Evolutionary conservation across 2,329 filamentous ascomycete genomes (phyloP).

Genomic region (Aspergillus sp.): DNA sequence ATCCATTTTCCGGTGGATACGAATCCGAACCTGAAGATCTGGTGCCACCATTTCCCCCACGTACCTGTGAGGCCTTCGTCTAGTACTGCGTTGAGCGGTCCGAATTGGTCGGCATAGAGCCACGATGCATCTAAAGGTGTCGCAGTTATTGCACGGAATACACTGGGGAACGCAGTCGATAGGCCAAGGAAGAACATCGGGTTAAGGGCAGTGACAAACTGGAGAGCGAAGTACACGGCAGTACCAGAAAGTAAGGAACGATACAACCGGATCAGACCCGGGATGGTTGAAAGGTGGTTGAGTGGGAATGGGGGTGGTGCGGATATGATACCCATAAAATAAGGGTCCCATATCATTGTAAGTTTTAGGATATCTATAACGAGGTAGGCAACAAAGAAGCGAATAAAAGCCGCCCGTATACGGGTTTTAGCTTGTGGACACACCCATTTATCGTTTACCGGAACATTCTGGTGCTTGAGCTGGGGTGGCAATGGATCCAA

Average conservation of each 20-base stretch:
- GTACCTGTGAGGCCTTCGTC: slow-evolving; percentile 74
- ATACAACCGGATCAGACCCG: slow-evolving; percentile 52
- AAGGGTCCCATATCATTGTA: slow-evolving; percentile 72
- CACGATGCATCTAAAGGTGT: slow-evolving; percentile 62
- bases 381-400: slow-evolving; percentile 61
- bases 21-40: slow-evolving; percentile 71
- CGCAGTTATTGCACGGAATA: slow-evolving; percentile 59
- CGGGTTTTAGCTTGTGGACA: slow-evolving; percentile 47
- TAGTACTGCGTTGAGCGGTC: slow-evolving; percentile 36
- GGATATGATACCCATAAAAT: slow-evolving; percentile 65
- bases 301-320: slow-evolving; percentile 44
- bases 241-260: slow-evolving; percentile 58
- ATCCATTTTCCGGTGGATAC: slow-evolving; percentile 40
- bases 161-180: slow-evolving; percentile 48
- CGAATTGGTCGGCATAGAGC: slow-evolving; percentile 62
- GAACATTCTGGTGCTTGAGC: slow-evolving; percentile 12
- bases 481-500: slow-evolving; percentile 39
- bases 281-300: slow-evolving; percentile 38
- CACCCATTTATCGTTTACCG: slow-evolving; percentile 5
- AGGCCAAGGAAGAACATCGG: slow-evolving; percentile 60
- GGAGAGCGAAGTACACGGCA: slow-evolving; percentile 61
- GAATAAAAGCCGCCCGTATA: slow-evolving; percentile 46
- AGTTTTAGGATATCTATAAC: slow-evolving; percentile 69
- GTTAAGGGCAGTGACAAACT: slow-evolving; percentile 59
- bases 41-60: slow-evolving; percentile 91